Conservation (phyloP, 78 protist species). For the Diacronema lutheri region DNA sequence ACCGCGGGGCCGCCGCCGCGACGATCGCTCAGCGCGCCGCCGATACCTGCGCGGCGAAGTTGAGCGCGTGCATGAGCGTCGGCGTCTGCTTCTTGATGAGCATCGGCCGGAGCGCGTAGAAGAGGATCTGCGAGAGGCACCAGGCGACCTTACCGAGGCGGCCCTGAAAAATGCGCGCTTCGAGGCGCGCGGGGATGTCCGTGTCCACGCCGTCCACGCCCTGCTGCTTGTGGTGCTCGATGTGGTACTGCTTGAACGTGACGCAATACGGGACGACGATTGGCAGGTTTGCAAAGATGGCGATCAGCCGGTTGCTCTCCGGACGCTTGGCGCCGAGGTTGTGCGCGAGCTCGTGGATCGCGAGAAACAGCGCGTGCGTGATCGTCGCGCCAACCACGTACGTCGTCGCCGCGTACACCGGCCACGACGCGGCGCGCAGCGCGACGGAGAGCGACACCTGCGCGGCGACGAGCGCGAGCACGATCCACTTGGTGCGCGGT, state of each 20-base stretch:
- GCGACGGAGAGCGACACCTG: not conserved
- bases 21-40: not conserved
- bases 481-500: not conserved
- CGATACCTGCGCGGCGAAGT: conserved; percentile 29
- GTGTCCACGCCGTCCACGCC: conserved; percentile 66
- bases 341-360: conserved; percentile 37
- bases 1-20: not conserved
- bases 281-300: conserved; percentile 55
- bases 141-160: conserved; percentile 37
- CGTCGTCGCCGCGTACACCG: not conserved
- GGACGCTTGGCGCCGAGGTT: not conserved
- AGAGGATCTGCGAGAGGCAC: conserved; percentile 49
- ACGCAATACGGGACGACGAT: conserved; percentile 63
- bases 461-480: conserved; percentile 1
- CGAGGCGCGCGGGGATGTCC: conserved; percentile 73
- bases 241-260: conserved; percentile 76
- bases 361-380: conserved; percentile 12
- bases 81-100: conserved; percentile 46
- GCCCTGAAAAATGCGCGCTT: conserved; percentile 46
- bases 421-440: not conserved
- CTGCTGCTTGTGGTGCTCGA: conserved; percentile 53
- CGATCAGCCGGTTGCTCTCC: not conserved
- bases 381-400: conserved; percentile 3
- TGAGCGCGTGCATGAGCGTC: conserved; percentile 44
- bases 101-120: conserved; percentile 77